phyloP scores from a whole-genome alignment of 331 rosid genomes.

The Malus hybrid region DNA sequence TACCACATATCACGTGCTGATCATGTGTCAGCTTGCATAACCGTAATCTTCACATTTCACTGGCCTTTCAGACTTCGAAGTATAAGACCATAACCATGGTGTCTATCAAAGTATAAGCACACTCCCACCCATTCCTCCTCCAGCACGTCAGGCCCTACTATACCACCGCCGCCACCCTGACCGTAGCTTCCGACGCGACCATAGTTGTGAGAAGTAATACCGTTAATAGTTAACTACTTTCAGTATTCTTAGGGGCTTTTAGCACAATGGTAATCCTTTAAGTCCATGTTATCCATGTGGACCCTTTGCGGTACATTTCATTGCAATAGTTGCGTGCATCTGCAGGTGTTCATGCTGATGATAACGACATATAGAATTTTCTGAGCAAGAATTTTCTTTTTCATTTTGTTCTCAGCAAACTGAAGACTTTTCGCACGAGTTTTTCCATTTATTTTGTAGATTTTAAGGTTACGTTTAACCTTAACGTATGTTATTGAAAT shows the following conservation, averaged over 20 bases:
- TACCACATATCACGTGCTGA: not conserved
- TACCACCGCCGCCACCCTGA: conserved; percentile 5
- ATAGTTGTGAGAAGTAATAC: not conserved
- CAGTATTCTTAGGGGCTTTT: not conserved
- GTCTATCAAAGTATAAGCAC: conserved; percentile 26
- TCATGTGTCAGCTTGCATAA: not conserved
- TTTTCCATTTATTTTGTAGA: too few species aligned
- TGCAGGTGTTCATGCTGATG: conserved; percentile 79
- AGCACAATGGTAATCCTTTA: not conserved
- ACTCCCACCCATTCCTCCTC: conserved; percentile 10
- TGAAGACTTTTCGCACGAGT: too few species aligned
- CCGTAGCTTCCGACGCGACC: conserved; percentile 19
- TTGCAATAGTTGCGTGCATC: not conserved
- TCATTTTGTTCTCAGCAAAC: too few species aligned
- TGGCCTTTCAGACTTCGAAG: not conserved
- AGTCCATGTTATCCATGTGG: not conserved
- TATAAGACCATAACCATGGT: conserved; percentile 30
- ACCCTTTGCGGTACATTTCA: not conserved
- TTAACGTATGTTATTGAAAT: not conserved
- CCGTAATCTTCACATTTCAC: too few species aligned
- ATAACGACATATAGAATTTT: conserved; percentile 38
- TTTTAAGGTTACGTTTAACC: not conserved
- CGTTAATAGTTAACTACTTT: not conserved
- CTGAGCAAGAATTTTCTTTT: conserved; percentile 32
- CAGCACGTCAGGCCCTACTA: conserved; percentile 23